Base-by-base conservation (phyloP, 257 asterid species). In the Marsdenia floribunda region DNA sequence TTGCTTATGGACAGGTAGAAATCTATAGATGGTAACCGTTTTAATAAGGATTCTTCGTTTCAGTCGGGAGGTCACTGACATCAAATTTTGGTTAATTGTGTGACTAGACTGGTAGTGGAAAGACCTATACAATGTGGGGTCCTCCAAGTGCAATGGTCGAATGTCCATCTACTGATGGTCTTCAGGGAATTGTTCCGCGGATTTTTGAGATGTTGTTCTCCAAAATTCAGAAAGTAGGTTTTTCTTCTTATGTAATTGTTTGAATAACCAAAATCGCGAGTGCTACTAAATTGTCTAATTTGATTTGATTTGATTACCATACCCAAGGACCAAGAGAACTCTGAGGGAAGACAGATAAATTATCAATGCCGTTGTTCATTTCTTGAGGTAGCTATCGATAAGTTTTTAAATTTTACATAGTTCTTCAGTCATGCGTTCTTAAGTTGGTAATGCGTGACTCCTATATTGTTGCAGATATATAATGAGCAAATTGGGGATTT, bases 281-380 rank as follows among this genome's bases (percentile, higher is more conserved):
- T 55, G 65, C 26, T 71, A 22, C 57, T 61, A 33, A 14, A 64
- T 54, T 73, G n/a, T 60, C 70, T 64, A 33, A 72, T 66, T 61
- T 10, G 47, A 19, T 66, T 61, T 10, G 47, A 19, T 66, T n/a
- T 71, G 72, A 44, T 70, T 69, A 81, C 65, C 61, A 44, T 75
- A 21, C 61, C 47, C n/a, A 72, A 94, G 99, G 96, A 92, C 75
- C 92, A 89, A 78, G 93, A 85, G 78, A 88, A 80, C 85, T 68
- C 85, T 58, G 88, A 83, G 52, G 96, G 88, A 72, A 90, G 84
- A 75, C 92, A 85, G 83, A 83, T 83, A 55, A 89, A 87, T 83
- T 90, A 90, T 80, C 99, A 92, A 80, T 94, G 96, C 70, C 96
- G 99, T 38, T 95, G 99, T 89, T 92, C 99, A 10, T 95, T 95